These are phyloP conservation scores for Ogataea salicorniae DNA, from an alignment of 805 yeast genomes.

Conservation along the genomic window DNA sequence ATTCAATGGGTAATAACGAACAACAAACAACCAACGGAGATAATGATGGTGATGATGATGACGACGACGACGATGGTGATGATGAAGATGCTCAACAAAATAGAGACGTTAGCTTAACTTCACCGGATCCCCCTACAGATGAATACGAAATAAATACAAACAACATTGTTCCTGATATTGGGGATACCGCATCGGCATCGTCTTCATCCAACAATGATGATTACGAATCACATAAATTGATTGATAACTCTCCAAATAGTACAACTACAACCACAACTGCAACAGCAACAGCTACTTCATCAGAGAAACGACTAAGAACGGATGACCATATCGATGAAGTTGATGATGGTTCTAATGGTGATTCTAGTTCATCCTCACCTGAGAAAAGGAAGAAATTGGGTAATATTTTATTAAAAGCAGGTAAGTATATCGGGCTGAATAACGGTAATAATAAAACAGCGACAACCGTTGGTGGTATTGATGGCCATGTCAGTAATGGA, in stretches of 20 bases:
- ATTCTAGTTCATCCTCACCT: slow-evolving; percentile 7
- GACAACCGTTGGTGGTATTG: too few relatives aligned
- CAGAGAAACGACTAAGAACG: slow-evolving; percentile 9
- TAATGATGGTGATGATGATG: slow-evolving; percentile 1
- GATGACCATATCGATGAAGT: slow-evolving; percentile 1
- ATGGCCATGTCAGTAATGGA: too few relatives aligned
- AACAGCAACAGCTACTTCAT: background rate
- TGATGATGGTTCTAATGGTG: slow-evolving; percentile 2
- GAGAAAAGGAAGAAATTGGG: slow-evolving; percentile 18
- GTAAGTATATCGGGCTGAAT: slow-evolving; percentile 2
- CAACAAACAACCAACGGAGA: background rate
- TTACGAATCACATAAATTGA: background rate
- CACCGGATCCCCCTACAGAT: slow-evolving; percentile 15
- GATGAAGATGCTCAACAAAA: slow-evolving; percentile 18
- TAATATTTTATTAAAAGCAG: slow-evolving; percentile 14
- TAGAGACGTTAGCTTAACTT: slow-evolving; percentile 17
- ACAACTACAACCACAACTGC: too few relatives aligned
- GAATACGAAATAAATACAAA: slow-evolving; percentile 6
- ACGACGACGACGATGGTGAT: slow-evolving; percentile 33
- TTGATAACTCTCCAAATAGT: background rate
- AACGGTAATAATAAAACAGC: too few relatives aligned
- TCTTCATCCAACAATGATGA: background rate
- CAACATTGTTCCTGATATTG: background rate
- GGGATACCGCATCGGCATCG: background rate
- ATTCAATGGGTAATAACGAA: slow-evolving; percentile 4